Conservation (phyloP, 2,329 filamentous ascomycete species). For the Fusarium sp. region DNA sequence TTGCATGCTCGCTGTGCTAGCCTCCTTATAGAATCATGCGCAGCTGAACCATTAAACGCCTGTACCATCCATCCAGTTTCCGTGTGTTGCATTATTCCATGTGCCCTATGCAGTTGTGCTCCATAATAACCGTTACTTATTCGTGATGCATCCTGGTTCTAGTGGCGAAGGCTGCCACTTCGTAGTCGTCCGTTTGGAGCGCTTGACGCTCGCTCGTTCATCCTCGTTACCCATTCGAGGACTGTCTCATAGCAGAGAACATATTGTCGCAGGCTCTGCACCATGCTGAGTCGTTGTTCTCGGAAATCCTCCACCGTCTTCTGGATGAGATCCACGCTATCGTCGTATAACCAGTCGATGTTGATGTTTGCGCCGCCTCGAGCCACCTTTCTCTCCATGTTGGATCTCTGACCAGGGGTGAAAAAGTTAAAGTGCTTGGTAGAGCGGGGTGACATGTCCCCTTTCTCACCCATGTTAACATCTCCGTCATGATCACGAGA, state of each 20-base stretch:
- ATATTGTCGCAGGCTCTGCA: constrained; percentile 92
- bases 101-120: constrained; percentile 32
- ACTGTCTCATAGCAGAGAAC: constrained; percentile 97
- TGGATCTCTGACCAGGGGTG: constrained; percentile 24
- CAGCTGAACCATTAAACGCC: constrained; percentile 33
- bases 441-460: constrained; percentile 43
- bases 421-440: constrained; percentile 40
- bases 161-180: constrained; percentile 46
- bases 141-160: constrained; percentile 27
- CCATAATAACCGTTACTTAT: constrained; percentile 21
- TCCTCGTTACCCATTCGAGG: constrained; percentile 79
- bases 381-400: constrained; percentile 18
- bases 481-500: constrained; percentile 54
- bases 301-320: constrained; percentile 92
- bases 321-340: constrained; percentile 81
- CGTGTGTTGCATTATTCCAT: constrained; percentile 24
- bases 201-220: constrained; percentile 50
- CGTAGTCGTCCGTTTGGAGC: constrained; percentile 37
- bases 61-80: constrained; percentile 16
- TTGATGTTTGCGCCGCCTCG: constrained; percentile 48
- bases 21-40: constrained; percentile 12
- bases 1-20: constrained; percentile 26
- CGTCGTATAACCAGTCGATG: constrained; percentile 73
- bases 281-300: constrained; percentile 91
- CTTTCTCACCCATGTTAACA: constrained; percentile 54